Base-by-base conservation (phyloP, 805 yeast species). In the Yarrowia sp. region DNA sequence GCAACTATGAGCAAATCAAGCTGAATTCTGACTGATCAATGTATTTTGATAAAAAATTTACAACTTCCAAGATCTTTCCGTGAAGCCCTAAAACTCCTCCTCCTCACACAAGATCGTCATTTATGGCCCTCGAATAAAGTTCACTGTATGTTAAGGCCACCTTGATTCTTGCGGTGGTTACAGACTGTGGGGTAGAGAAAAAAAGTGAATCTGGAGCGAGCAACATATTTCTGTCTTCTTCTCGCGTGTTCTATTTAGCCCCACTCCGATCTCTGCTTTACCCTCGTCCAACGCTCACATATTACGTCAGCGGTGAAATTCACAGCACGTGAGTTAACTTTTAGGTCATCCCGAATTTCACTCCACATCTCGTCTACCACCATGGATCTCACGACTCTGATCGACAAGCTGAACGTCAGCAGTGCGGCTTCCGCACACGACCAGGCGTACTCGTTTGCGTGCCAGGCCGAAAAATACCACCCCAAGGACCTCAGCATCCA, bases 401-500 rank as follows among this genome's bases (percentile, higher is more conserved):
- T 55, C 29, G 38, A 55, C 16, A 36, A 39, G 47, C 47, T 55
- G 49, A 55, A 55, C 36, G 61, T 55, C 22, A 55, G 61, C 61
- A 38, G 61, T 39, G 61, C 47, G 4, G 36, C 36, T 1, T 27
- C 38, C n/a, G 38, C 25, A 6, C 61, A 55, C 47, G 27, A 38
- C 33, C 16, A 38, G 47, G 38, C 61, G 38, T 19, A 27, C 16
- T 19, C 27, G 19, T 38, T 9, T 10, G 61, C 61, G 16, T 19
- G 47, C 38, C 47, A 39, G 38, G 61, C 47, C 36, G 61, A 55
- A 19, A 67, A 19, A 27, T 65, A 64, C 27, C 68, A 72, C 35
- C 68, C 73, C 3, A 51, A 67, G 9, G 74, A 74, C 61, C 42
- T 65, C 13, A 63, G 64, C 2, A 77, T 80, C 4, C 66, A 72